Percentiles rank a stretch among this genome's conserved stretches.
phyloP scores from a whole-genome alignment of 176 grass and related monocot genomes.

The Eremochloa ophiuroides region DNA sequence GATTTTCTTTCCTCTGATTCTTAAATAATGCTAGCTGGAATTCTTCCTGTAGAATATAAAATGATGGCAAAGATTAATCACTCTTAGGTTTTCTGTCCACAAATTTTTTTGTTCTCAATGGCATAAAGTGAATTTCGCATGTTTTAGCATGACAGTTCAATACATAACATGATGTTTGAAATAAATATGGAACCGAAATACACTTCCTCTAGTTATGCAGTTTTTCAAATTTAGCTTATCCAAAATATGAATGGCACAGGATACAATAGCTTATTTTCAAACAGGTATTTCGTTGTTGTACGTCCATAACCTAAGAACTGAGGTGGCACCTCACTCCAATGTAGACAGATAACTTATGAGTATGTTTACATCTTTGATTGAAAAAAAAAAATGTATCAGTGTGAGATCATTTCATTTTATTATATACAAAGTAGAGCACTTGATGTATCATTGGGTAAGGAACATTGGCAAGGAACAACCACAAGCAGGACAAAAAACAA shows the following conservation, averaged over 20 bases:
- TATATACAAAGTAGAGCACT: not conserved
- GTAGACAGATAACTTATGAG: not conserved
- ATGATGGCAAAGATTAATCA: not conserved
- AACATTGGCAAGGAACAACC: not conserved
- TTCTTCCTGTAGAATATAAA: conserved; percentile 61
- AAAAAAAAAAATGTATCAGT: not conserved
- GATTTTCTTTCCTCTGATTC: conserved; percentile 87
- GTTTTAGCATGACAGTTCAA: not conserved
- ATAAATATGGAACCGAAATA: not conserved
- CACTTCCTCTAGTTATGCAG: not conserved
- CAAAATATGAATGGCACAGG: not conserved
- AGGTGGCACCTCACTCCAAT: not conserved
- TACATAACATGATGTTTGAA: not conserved
- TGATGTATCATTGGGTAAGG: not conserved
- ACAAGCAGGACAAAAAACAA: not conserved
- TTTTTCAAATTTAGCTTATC: not conserved
- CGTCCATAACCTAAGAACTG: not conserved
- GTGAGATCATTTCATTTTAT: not conserved
- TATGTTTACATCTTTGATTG: not conserved
- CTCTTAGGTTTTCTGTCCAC: not conserved
- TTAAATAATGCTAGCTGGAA: conserved; percentile 96
- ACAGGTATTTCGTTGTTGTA: not conserved
- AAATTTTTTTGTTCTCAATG: not conserved
- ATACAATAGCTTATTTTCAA: not conserved
- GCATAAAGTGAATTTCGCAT: not conserved